Base-by-base conservation (phyloP, 495 filamentous ascomycete species). In the Penicillium cosmopolitanum region DNA sequence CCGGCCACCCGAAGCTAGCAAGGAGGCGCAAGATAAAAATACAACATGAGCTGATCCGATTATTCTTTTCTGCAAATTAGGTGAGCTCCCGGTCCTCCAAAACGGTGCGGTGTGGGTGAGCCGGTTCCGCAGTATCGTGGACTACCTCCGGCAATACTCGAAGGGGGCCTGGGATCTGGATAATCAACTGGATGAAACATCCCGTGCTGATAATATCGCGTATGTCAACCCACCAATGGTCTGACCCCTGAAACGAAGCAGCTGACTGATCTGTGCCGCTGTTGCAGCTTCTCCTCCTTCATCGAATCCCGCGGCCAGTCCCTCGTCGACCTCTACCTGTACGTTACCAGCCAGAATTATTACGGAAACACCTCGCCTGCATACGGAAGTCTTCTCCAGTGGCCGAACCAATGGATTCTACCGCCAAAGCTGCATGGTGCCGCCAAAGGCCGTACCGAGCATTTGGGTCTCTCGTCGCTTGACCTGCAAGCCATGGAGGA, bases 311-410 rank as follows among this genome's bases (percentile, higher is more conserved):
- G 85, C 62, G 87, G 83, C 44, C 79, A 85, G 63, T 79, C 84
- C 19, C 85, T 96, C 54, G 62, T 95, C 63, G 85, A 90, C 61
- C 85, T 94, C 64, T 92, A 85, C 53, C 87, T 98, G 63, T 98
- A 95, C 75, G 87, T 93, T 67, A 95, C 91, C 40, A 88, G 86
- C 61, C 83, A 88, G 57, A 97, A 97, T 75, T 98, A 93, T 80
- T 79, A 82, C 57, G 66, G 73, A 50, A 70, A 79, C 38, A 96
- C 91, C 35, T 86, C 89, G 8, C 90, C 92, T 9, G 85, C 90
- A 34, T 94, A 89, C 76, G 87, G 85, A 55, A 70, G 77, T 4
- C 82, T 96, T 57, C 85, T 97, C 33, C 86, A 88, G 19, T 93
- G 93, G 80, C 90, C 95, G 9, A 82, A 88, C 51, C 89, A 89